Evolutionary conservation across 1,284 basidiomycete species (phyloP).

Genomic region (Anthracocystis walkeri): DNA sequence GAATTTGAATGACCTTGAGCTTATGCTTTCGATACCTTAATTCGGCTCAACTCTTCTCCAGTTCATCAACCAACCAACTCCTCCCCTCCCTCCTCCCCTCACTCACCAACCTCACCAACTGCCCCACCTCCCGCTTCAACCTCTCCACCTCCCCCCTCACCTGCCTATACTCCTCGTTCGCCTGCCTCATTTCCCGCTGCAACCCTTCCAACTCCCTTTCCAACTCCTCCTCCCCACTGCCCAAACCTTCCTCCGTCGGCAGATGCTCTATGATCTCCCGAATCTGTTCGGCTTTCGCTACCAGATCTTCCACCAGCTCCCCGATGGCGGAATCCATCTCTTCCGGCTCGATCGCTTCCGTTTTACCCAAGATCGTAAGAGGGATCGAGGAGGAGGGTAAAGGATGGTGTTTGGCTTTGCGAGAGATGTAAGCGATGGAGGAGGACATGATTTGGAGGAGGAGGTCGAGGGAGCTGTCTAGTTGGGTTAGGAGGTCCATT

Average conservation of each 20-base stretch:
- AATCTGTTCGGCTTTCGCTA: slow-evolving; percentile 47
- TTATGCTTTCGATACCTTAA: no score
- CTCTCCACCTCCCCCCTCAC: slow-evolving; percentile 25
- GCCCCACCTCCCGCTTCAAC: slow-evolving; percentile 25
- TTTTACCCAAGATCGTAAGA: slow-evolving; percentile 51
- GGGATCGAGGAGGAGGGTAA: slow-evolving; percentile 45
- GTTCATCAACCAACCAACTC: slow-evolving; percentile 20
- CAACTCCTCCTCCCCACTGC: slow-evolving; percentile 20
- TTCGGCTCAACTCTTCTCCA: slow-evolving; percentile 13
- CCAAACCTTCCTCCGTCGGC: slow-evolving; percentile 15
- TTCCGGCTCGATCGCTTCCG: slow-evolving; percentile 34
- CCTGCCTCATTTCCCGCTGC: slow-evolving; percentile 18
- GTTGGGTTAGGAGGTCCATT: slow-evolving; percentile 56
- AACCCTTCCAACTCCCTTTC: slow-evolving; percentile 12
- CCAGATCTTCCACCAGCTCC: slow-evolving; percentile 53
- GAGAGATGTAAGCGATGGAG: slow-evolving; percentile 54
- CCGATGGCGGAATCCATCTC: slow-evolving; percentile 39
- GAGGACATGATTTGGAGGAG: slow-evolving; percentile 62
- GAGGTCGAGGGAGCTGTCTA: slow-evolving; percentile 53
- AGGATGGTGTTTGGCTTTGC: slow-evolving; percentile 48
- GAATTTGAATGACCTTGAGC: not conserved
- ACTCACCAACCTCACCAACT: slow-evolving; percentile 10
- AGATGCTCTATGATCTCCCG: slow-evolving; percentile 43
- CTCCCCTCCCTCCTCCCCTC: slow-evolving; percentile 12
- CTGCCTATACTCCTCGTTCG: slow-evolving; percentile 41